These are phyloP conservation scores for Coniophora puteana DNA, from an alignment of 1,284 basidiomycete genomes.

Conservation along the genomic window DNA sequence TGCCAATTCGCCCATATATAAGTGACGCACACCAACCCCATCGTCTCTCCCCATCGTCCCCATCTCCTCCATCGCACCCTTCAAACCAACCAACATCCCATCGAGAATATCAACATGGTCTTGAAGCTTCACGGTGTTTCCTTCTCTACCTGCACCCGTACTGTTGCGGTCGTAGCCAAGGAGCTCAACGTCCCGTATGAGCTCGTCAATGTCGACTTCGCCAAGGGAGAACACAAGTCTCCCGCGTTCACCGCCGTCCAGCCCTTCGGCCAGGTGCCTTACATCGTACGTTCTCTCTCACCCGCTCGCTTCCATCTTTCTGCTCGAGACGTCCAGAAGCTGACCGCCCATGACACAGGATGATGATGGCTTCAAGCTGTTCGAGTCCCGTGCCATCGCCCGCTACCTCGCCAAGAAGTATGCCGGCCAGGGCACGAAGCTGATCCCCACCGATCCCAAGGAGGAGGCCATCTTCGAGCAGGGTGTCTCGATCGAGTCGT, in stretches of 20 bases:
- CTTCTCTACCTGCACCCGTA: slow-evolving; percentile 18
- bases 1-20: too few relatives aligned
- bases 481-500: slow-evolving; percentile 33
- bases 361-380: slow-evolving; percentile 40
- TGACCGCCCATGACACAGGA: slow-evolving; percentile 21
- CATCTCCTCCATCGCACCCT: too few relatives aligned
- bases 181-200: slow-evolving; percentile 37
- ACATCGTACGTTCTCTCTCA: slow-evolving; percentile 27
- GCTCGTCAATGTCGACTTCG: slow-evolving; percentile 32
- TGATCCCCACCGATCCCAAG: slow-evolving; percentile 29
- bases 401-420: slow-evolving; percentile 45
- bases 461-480: slow-evolving; percentile 44
- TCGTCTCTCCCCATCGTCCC: too few relatives aligned
- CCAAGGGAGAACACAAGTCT: slow-evolving; percentile 34
- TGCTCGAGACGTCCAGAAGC: neutral
- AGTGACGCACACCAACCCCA: too few relatives aligned
- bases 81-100: slow-evolving; percentile 18
- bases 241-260: slow-evolving; percentile 35
- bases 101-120: slow-evolving; percentile 12
- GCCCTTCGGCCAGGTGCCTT: slow-evolving; percentile 50
- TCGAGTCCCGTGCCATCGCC: slow-evolving; percentile 48
- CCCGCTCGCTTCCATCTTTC: neutral
- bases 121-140: slow-evolving; percentile 20
- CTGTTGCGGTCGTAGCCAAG: slow-evolving; percentile 22
- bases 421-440: slow-evolving; percentile 26